Percentiles rank a stretch among this genome's conserved stretches.
phyloP scores from a whole-genome alignment of 78 protist genomes.

The Dictyostelium firmibasis region DNA sequence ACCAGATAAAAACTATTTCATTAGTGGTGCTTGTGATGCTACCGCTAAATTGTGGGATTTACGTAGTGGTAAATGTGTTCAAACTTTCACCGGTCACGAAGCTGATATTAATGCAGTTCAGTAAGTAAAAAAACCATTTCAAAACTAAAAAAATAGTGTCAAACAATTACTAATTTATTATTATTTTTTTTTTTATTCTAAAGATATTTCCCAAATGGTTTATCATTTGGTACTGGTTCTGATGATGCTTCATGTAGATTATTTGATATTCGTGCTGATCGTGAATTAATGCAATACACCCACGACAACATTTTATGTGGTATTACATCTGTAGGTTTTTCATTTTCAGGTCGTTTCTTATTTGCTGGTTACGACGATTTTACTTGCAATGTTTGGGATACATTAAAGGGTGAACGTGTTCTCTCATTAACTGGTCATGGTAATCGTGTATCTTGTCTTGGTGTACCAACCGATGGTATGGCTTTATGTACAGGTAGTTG shows the following conservation, averaged over 20 bases:
- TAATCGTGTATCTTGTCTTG: constrained; percentile 96
- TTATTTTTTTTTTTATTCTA: neutral
- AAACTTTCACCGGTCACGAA: constrained; percentile 96
- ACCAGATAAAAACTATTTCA: constrained; percentile 90
- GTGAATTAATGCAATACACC: constrained; percentile 91
- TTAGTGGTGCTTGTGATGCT: constrained; percentile 94
- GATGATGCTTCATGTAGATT: constrained; percentile 97
- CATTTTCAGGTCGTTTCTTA: constrained; percentile 84
- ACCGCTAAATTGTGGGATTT: constrained; percentile 95
- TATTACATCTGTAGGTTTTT: constrained; percentile 95
- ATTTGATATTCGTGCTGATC: constrained; percentile 97
- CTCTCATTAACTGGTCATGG: constrained; percentile 92
- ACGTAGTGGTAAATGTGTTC: constrained; percentile 89
- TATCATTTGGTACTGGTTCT: constrained; percentile 96
- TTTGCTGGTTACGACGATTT: constrained; percentile 89
- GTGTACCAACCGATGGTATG: constrained; percentile 94
- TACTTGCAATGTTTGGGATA: constrained; percentile 97
- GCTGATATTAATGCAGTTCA: constrained; percentile 96
- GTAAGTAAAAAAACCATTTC: neutral
- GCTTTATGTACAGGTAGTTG: constrained; percentile 98
- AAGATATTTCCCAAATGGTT: constrained; percentile 87
- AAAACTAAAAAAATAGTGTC: neutral
- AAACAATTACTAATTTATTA: neutral
- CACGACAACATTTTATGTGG: constrained; percentile 91
- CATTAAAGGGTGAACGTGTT: constrained; percentile 91